These are phyloP conservation scores for Pleurostoma richardsiae DNA, from an alignment of 2,329 filamentous ascomycete species.

Conservation along the genomic window DNA sequence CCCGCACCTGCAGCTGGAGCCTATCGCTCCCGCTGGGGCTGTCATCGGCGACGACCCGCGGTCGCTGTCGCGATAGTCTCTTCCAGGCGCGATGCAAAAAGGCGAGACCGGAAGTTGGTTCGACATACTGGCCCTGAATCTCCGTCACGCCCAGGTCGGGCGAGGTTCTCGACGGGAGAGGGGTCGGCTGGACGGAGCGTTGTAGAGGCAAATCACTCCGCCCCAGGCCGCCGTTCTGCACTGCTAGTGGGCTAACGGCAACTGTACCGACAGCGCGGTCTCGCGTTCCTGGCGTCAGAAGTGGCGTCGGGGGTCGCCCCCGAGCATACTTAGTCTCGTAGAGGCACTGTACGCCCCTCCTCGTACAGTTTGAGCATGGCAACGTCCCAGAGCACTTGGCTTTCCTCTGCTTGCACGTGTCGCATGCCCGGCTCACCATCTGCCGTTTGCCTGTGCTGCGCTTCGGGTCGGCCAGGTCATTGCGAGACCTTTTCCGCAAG, in stretches of 20 bases:
- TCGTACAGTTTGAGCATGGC: slow-evolving; percentile 25
- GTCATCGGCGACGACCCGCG: slow-evolving; percentile 16
- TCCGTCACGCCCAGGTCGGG: slow-evolving; percentile 24
- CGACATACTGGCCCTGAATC: slow-evolving; percentile 49
- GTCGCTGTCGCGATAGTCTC: slow-evolving; percentile 37
- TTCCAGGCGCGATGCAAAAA: slow-evolving; percentile 51
- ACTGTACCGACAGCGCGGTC: not conserved
- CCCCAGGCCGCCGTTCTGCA: too few species aligned
- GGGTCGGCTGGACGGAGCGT: slow-evolving; percentile 2
- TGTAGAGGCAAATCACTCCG: too few species aligned
- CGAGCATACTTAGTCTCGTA: slow-evolving; percentile 29
- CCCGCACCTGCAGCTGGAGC: slow-evolving; percentile 17
- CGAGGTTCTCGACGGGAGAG: slow-evolving; percentile 13
- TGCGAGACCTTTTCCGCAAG: too few species aligned
- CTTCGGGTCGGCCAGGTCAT: too few species aligned
- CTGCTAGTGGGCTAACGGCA: too few species aligned
- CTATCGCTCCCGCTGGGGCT: slow-evolving; percentile 12
- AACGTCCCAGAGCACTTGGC: slow-evolving; percentile 29
- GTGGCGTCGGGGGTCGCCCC: slow-evolving; percentile 29
- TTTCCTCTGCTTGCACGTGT: slow-evolving; percentile 31
- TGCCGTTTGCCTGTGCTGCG: slow-evolving; percentile 4
- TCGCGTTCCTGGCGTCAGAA: slow-evolving; percentile 8
- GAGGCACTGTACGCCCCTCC: slow-evolving; percentile 20
- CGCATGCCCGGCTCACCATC: slow-evolving; percentile 32
- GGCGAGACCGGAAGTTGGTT: slow-evolving; percentile 48